A percentile compares a stretch with the other conserved stretches of the same genome.
phyloP scores from a whole-genome alignment of 208 protist genomes.

The Balamuthia mandrillaris region DNA sequence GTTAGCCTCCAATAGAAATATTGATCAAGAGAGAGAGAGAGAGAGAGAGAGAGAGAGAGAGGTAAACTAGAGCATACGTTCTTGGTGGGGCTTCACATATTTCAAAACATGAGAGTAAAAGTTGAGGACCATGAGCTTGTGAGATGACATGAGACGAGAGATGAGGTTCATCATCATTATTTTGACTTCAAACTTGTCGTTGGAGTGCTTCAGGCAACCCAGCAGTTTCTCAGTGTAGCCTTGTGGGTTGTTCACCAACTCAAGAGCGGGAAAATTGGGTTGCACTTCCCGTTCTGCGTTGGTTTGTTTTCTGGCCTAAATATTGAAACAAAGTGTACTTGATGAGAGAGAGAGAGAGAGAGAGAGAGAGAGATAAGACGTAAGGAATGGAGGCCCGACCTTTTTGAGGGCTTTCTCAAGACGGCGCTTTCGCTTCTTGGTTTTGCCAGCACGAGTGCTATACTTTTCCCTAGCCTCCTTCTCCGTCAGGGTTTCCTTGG shows the following conservation, averaged over 20 bases:
- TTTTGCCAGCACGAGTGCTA: slow-evolving; percentile 64
- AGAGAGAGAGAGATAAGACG: too few relatives aligned
- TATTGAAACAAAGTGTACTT: too few relatives aligned
- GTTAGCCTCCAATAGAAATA: background rate
- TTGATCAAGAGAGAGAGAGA: background rate
- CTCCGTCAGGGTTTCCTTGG: background rate
- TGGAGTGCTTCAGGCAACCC: slow-evolving; percentile 83
- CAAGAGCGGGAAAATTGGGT: slow-evolving; percentile 82
- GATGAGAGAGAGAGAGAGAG: too few relatives aligned
- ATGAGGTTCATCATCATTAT: slow-evolving; percentile 94
- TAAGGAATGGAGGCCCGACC: slow-evolving; percentile 8
- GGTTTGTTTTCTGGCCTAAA: too few relatives aligned
- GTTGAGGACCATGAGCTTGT: slow-evolving; percentile 91
- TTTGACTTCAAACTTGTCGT: slow-evolving; percentile 86
- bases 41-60: background rate
- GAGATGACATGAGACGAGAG: slow-evolving; percentile 85
- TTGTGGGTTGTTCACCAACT: slow-evolving; percentile 92
- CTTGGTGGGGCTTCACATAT: slow-evolving; percentile 93
- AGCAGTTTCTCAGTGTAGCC: slow-evolving; percentile 88
- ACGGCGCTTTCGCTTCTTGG: slow-evolving; percentile 50
- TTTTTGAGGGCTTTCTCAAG: slow-evolving; percentile 63
- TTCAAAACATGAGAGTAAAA: slow-evolving; percentile 93
- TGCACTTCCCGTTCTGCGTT: slow-evolving; percentile 13
- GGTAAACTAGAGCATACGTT: slow-evolving; percentile 57
- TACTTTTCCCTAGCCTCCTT: slow-evolving; percentile 18